These are phyloP conservation scores for Neonothopanus nambi DNA, from an alignment of 1,284 basidiomycete species.

Conservation along the genomic window DNA sequence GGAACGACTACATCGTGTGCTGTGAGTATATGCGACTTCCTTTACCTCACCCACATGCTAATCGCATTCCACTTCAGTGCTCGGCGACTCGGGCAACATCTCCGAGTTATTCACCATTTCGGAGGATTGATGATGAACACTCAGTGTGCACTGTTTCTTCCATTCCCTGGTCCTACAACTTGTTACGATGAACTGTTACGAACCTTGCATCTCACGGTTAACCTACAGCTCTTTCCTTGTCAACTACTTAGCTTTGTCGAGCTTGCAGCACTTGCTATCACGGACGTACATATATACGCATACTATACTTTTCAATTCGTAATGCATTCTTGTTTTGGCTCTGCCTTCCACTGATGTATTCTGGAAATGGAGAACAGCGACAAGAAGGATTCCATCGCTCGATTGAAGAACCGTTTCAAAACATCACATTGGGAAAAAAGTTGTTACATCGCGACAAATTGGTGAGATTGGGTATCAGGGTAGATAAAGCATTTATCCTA, in stretches of 20 bases:
- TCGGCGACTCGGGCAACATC: conserved; percentile 17
- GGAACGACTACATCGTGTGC: conserved; percentile 38
- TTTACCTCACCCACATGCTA: not conserved
- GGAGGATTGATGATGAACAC: not conserved
- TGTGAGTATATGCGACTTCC: conserved; percentile 29
- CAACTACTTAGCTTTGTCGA: conserved; percentile 7
- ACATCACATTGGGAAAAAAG: not conserved
- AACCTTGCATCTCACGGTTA: not conserved
- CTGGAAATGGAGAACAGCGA: too few species aligned
- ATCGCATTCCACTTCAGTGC: conserved; percentile 2
- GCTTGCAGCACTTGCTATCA: not conserved
- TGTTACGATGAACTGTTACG: conserved; percentile 3
- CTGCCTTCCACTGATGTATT: too few species aligned
- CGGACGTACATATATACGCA: not conserved
- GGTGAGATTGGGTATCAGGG: not conserved
- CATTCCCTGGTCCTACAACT: not conserved
- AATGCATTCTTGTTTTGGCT: not conserved
- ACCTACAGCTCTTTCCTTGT: conserved; percentile 1
- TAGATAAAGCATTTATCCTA: conserved; percentile 16
- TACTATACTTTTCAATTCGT: not conserved
- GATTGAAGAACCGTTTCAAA: not conserved
- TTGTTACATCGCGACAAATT: not conserved
- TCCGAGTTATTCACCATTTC: conserved; percentile 7
- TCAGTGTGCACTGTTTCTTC: not conserved
- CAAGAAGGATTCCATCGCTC: too few species aligned